Evolutionary conservation across 2,329 filamentous ascomycete species (phyloP).

Genomic region (Colletotrichum brevisporum): DNA sequence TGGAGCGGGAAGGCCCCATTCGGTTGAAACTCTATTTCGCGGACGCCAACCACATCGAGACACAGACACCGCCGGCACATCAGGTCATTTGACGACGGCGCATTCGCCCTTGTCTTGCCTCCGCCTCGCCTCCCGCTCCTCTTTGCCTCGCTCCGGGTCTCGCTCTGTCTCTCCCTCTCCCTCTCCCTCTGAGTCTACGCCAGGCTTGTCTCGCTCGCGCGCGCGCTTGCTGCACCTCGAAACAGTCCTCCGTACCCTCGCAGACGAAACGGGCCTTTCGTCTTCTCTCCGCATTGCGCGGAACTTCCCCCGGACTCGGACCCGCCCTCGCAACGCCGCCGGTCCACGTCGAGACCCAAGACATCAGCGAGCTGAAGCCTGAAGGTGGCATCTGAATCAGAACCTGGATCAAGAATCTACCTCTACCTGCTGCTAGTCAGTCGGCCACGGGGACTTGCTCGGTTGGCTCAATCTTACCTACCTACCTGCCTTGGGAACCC

Average conservation of each 20-base stretch:
- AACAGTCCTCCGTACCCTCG: too few relatives aligned
- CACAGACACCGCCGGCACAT: constrained; percentile 29
- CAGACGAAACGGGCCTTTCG: not conserved
- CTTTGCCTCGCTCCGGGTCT: too few relatives aligned
- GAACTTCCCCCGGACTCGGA: not conserved
- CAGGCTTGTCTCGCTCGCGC: too few relatives aligned
- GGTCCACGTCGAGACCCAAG: not conserved
- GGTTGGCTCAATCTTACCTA: too few relatives aligned
- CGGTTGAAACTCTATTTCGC: constrained; percentile 37
- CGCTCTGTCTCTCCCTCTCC: too few relatives aligned
- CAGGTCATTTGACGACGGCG: constrained; percentile 36
- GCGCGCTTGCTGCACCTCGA: too few relatives aligned
- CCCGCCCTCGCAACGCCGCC: constrained; percentile 10
- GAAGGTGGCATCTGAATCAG: constrained; percentile 2
- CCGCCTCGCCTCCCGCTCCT: not conserved
- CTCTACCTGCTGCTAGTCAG: not conserved
- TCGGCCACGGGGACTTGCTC: not conserved
- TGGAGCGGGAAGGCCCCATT: constrained; percentile 35
- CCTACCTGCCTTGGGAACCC: too few relatives aligned
- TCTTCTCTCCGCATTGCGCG: not conserved
- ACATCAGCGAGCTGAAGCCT: constrained; percentile 8
- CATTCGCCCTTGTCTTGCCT: constrained; percentile 31
- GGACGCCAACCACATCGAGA: constrained; percentile 30
- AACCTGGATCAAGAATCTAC: not conserved
- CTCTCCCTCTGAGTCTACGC: too few relatives aligned